phyloP scores from a whole-genome alignment of 2,329 filamentous ascomycete genomes.

The Dactylellina haptotyla region DNA sequence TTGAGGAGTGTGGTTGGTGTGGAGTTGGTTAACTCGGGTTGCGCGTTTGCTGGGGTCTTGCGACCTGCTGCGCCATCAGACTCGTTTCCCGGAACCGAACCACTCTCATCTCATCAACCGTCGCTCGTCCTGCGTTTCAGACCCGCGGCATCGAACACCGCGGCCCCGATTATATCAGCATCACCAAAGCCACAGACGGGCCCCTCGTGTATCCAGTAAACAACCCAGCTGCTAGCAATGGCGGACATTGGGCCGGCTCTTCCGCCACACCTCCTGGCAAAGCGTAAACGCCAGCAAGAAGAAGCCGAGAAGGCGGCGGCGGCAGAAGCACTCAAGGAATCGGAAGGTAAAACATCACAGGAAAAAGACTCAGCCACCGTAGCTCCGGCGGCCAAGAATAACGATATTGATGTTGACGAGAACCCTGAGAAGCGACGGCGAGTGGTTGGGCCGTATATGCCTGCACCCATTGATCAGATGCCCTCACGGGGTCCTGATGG shows the following conservation, averaged over 20 bases:
- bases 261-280: slow-evolving; percentile 60
- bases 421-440: slow-evolving; percentile 67
- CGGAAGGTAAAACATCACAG: slow-evolving; percentile 53
- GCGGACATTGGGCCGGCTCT: slow-evolving; percentile 60
- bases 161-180: background rate
- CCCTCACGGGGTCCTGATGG: slow-evolving; percentile 60
- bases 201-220: too few species aligned
- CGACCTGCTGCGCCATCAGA: too few species aligned
- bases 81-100: too few species aligned
- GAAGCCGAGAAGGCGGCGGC: slow-evolving; percentile 57
- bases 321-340: slow-evolving; percentile 24
- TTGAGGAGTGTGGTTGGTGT: slow-evolving; percentile 7
- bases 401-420: slow-evolving; percentile 61
- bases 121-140: slow-evolving; percentile 22
- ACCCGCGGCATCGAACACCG: slow-evolving; percentile 13
- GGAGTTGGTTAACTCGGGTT: slow-evolving; percentile 23
- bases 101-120: background rate
- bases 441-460: slow-evolving; percentile 69
- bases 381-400: slow-evolving; percentile 59
- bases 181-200: slow-evolving; percentile 8
- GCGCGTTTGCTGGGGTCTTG: slow-evolving; percentile 42
- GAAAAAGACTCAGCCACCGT: slow-evolving; percentile 44
- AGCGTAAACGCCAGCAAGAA: slow-evolving; percentile 60
- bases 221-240: slow-evolving; percentile 25
- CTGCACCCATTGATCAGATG: slow-evolving; percentile 64